Evolutionary conservation across 2,329 filamentous ascomycete genomes (phyloP).

Genomic region (Stylonectria norvegica): DNA sequence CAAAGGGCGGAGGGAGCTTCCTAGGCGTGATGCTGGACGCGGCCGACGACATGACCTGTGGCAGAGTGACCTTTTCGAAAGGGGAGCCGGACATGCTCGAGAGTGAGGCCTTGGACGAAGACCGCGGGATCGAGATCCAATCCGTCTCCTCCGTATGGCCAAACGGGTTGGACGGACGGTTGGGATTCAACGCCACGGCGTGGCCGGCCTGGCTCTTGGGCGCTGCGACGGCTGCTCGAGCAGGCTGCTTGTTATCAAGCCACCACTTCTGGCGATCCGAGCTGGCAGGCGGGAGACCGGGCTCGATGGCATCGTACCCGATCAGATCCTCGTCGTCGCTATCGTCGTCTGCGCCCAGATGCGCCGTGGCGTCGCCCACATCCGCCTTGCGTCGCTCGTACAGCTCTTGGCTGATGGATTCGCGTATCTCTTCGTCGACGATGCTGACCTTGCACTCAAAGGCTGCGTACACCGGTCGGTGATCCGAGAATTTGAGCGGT

Average conservation of each 20-base stretch:
- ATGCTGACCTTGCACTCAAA: slow-evolving; percentile 83
- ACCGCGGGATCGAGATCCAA: slow-evolving; percentile 68
- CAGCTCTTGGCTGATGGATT: slow-evolving; percentile 68
- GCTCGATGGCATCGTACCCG: slow-evolving; percentile 78
- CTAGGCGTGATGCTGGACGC: slow-evolving; percentile 44
- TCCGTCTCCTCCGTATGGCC: slow-evolving; percentile 70
- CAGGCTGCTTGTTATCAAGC: slow-evolving; percentile 68
- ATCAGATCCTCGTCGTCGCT: slow-evolving; percentile 77
- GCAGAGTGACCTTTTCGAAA: slow-evolving; percentile 55
- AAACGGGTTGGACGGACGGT: slow-evolving; percentile 79
- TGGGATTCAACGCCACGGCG: slow-evolving; percentile 65
- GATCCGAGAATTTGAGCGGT: slow-evolving; percentile 85
- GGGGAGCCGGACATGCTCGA: slow-evolving; percentile 58
- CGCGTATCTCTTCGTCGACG: slow-evolving; percentile 70
- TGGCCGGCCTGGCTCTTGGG: slow-evolving; percentile 51
- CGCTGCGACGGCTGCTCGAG: slow-evolving; percentile 67
- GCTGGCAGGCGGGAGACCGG: slow-evolving; percentile 66
- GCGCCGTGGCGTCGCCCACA: slow-evolving; percentile 61
- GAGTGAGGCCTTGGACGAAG: slow-evolving; percentile 51
- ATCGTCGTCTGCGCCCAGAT: slow-evolving; percentile 48
- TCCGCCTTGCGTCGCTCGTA: slow-evolving; percentile 68
- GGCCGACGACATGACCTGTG: slow-evolving; percentile 43
- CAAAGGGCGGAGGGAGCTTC: slow-evolving; percentile 51
- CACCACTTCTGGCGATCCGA: slow-evolving; percentile 69
- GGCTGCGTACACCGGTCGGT: slow-evolving; percentile 87